These are phyloP conservation scores for Chytridiales sp. DNA, from an alignment of 371 early-diverging fungal species.

Conservation along the genomic window DNA sequence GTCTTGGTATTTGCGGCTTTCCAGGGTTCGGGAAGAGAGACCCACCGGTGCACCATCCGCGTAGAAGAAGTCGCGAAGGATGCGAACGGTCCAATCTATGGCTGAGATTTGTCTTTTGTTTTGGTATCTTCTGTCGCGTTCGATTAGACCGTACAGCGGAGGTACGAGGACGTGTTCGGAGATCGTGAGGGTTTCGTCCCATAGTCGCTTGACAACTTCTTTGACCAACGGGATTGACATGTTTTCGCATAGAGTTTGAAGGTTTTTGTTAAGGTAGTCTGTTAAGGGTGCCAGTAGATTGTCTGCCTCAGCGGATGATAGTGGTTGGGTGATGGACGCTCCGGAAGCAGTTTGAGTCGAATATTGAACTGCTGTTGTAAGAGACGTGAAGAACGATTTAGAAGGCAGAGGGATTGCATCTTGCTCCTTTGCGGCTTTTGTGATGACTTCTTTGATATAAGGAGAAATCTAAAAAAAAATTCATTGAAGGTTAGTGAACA, in stretches of 20 bases:
- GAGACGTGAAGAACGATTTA: conserved; percentile 39
- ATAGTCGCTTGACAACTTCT: conserved; percentile 74
- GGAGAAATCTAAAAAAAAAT: conserved; percentile 28
- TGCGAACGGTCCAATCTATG: conserved; percentile 43
- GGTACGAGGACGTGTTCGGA: conserved; percentile 78
- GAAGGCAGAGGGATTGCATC: conserved; percentile 47
- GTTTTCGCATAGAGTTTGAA: conserved; percentile 69
- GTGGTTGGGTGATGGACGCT: conserved; percentile 32
- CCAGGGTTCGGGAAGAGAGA: conserved; percentile 73
- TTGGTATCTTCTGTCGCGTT: conserved; percentile 58
- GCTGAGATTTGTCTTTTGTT: conserved; percentile 44
- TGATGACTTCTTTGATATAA: conserved; percentile 37
- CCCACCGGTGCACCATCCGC: conserved; percentile 75
- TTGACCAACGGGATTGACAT: conserved; percentile 79
- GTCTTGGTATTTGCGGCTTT: conserved; percentile 68
- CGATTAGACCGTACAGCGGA: conserved; percentile 75
- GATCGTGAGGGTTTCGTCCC: conserved; percentile 79
- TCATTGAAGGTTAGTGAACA: neutral
- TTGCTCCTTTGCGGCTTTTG: conserved; percentile 46
- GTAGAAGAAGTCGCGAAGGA: conserved; percentile 81
- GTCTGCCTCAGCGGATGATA: conserved; percentile 36
- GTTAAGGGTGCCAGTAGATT: conserved; percentile 43
- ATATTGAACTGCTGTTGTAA: conserved; percentile 38
- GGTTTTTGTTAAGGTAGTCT: conserved; percentile 85
- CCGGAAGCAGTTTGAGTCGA: conserved; percentile 42